Conservation (phyloP, 2,329 filamentous ascomycete species). For the Fusarium sororula region DNA sequence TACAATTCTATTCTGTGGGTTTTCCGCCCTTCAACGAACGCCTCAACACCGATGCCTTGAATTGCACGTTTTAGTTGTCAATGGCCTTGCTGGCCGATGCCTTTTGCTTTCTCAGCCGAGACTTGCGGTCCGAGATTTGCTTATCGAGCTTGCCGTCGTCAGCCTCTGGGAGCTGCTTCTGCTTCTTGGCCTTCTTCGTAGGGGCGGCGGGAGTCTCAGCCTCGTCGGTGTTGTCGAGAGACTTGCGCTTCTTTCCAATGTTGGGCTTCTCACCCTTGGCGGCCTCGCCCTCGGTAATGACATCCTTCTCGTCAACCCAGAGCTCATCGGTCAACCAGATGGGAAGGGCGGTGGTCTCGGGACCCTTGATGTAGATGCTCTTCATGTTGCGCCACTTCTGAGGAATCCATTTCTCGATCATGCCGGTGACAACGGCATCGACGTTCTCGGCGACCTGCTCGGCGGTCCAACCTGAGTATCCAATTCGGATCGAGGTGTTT, state of each 20-base stretch:
- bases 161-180: conserved; percentile 51
- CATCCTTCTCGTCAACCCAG: conserved; percentile 81
- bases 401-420: conserved; percentile 83
- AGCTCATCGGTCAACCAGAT: conserved; percentile 94
- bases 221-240: conserved; percentile 54
- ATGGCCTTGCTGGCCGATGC: conserved; percentile 62
- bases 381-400: conserved; percentile 89
- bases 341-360: conserved; percentile 87
- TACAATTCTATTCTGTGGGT: conserved; percentile 33
- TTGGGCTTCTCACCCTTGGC: conserved; percentile 61
- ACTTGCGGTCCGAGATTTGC: conserved; percentile 68
- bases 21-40: conserved; percentile 46
- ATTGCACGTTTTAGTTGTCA: conserved; percentile 50
- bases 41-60: conserved; percentile 47
- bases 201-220: conserved; percentile 52
- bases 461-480: conserved; percentile 76
- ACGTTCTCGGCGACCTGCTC: conserved; percentile 85
- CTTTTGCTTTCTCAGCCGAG: conserved; percentile 68
- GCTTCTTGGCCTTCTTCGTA: conserved; percentile 52
- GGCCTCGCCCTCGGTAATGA: conserved; percentile 70
- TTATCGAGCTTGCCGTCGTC: conserved; percentile 64
- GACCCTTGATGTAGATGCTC: conserved; percentile 88
- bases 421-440: conserved; percentile 71
- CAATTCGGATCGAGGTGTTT: conserved; percentile 83
- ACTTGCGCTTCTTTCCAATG: conserved; percentile 72